phyloP scores from a whole-genome alignment of 2,329 filamentous ascomycete species.

The Microsporum audouinii region DNA sequence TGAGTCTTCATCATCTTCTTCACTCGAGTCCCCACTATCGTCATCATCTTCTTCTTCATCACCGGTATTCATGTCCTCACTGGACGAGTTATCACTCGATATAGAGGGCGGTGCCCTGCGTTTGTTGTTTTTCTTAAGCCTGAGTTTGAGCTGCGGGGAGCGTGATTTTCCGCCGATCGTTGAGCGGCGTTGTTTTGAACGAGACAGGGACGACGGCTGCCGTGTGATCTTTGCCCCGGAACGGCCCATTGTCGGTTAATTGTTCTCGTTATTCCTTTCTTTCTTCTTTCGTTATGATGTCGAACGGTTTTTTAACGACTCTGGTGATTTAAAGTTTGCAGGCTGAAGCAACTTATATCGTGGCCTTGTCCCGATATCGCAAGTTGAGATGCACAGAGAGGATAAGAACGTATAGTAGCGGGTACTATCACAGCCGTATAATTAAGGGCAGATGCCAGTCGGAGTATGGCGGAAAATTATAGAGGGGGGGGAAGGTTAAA shows the following conservation, averaged over 20 bases:
- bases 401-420: background rate
- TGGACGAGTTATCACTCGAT: constrained; percentile 25
- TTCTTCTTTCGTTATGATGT: background rate
- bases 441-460: background rate
- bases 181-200: constrained; percentile 8
- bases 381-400: background rate
- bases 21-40: constrained; percentile 19
- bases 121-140: constrained; percentile 9
- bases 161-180: constrained; percentile 9
- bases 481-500: background rate
- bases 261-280: background rate
- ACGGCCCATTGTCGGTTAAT: background rate
- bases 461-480: background rate
- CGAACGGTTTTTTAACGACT: background rate
- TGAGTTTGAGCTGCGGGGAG: constrained; percentile 3
- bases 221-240: background rate
- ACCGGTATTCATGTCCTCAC: constrained; percentile 29
- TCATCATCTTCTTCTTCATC: constrained; percentile 19
- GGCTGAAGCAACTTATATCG: background rate
- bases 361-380: background rate
- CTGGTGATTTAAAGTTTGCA: background rate
- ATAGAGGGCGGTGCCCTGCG: constrained; percentile 18
- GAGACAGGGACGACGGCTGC: background rate
- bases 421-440: background rate
- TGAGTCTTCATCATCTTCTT: constrained; percentile 35